phyloP scores from a whole-genome alignment of 768 basidiomycete genomes.

The Cyclocybe cylindracea region DNA sequence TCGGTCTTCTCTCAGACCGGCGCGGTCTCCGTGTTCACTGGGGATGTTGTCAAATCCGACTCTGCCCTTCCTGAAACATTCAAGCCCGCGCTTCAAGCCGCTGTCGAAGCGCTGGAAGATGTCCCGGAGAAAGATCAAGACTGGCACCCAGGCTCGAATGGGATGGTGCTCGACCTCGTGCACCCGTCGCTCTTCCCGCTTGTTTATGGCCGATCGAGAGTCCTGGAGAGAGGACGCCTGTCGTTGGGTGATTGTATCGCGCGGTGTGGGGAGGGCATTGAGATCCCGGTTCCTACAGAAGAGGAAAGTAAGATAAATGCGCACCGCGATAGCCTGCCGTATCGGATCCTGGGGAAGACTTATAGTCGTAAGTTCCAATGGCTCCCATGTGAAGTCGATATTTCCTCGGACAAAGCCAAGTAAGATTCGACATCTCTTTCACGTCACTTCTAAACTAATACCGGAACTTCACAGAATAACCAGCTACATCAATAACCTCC shows the following conservation, averaged over 20 bases:
- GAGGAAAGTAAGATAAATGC: neutral
- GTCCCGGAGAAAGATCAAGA: constrained; percentile 36
- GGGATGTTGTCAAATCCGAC: constrained; percentile 34
- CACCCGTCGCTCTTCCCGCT: constrained; percentile 46
- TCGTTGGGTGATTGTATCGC: constrained; percentile 23
- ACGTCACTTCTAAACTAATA: neutral
- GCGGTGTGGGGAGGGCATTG: constrained; percentile 22
- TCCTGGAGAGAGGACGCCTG: constrained; percentile 16
- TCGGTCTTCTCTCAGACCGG: constrained; percentile 5
- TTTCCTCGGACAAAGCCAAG: constrained; percentile 21
- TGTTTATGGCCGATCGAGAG: constrained; percentile 32
- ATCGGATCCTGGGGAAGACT: neutral
- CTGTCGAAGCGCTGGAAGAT: constrained; percentile 32
- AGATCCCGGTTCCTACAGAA: constrained; percentile 10
- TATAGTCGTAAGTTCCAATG: constrained; percentile 29
- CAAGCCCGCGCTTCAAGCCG: constrained; percentile 22
- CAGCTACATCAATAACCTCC: constrained; percentile 45
- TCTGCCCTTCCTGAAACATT: constrained; percentile 26
- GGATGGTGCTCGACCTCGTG: constrained; percentile 44
- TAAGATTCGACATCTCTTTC: neutral
- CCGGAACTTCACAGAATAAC: constrained; percentile 23
- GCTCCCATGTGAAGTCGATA: constrained; percentile 30
- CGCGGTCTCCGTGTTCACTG: constrained; percentile 23
- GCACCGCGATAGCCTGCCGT: neutral
- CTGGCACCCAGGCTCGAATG: constrained; percentile 48